These are phyloP conservation scores for Exsudoporus frostii DNA, from an alignment of 768 basidiomycete genomes.

Conservation along the genomic window DNA sequence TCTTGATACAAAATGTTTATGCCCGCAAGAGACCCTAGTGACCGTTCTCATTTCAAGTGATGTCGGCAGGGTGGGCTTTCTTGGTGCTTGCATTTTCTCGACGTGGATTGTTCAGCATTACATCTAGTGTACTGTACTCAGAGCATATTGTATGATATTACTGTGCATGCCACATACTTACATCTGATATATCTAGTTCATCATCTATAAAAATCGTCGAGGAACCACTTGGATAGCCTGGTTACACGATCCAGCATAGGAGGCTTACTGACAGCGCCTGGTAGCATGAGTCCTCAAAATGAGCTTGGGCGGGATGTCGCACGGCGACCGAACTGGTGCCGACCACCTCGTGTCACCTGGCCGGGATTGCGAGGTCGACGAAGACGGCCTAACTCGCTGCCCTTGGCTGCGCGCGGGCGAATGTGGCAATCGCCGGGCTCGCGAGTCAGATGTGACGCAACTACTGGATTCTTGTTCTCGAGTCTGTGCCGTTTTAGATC, in stretches of 20 bases:
- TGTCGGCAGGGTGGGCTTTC: not conserved
- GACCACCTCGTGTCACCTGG: not conserved
- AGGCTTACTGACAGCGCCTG: too few relatives aligned
- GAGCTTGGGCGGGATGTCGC: too few relatives aligned
- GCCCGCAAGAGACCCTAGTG: conserved; percentile 37
- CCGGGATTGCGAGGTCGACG: not conserved
- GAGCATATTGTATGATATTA: conserved; percentile 18
- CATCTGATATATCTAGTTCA: not conserved
- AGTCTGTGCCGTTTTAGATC: too few relatives aligned
- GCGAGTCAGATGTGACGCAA: not conserved
- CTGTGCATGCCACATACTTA: conserved; percentile 10
- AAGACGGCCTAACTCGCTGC: not conserved
- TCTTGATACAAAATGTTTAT: conserved; percentile 58
- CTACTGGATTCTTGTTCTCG: not conserved
- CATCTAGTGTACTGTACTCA: conserved; percentile 21
- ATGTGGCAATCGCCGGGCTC: not conserved
- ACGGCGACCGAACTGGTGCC: too few relatives aligned
- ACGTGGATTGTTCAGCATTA: conserved; percentile 12
- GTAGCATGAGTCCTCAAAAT: too few relatives aligned
- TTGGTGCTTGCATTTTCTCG: not conserved
- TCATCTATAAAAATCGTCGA: conserved; percentile 2
- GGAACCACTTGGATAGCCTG: too few relatives aligned
- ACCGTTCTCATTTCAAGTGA: conserved; percentile 4
- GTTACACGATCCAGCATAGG: too few relatives aligned
- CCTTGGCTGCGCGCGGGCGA: not conserved